Evolutionary conservation across 202 grass and related monocot genomes (phyloP), one percentile per base, ranked within the genome.

Genomic region (Setaria italica): DNA sequence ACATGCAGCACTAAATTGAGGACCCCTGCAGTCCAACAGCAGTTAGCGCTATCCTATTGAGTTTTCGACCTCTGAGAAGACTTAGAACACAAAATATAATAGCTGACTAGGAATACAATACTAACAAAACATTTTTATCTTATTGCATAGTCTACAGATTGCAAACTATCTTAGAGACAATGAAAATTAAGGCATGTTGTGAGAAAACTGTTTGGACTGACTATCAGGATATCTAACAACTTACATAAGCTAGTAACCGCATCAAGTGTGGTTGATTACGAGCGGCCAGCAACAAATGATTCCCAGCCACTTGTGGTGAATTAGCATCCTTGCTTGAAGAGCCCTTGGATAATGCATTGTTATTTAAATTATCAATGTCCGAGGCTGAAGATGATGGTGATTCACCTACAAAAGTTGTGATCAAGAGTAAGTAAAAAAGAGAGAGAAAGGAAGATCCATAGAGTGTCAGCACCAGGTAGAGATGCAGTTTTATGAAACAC

Each of bases 301-400:
- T 90, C 54, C 88, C 94, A 68, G 80, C 87, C 84, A 99, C 87
- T 88, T 94, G 97, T 51, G 97, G 97, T 72, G 93, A 99, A 93
- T 92, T 94, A 72, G 83, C 89, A 97, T 93, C 92, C 88, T 94
- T 97, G 81, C 63, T 88, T 87, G 88, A 89, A 92, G 88, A 71
- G 56, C 65, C 79, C 89, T 98, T 98, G 43, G 88, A 85, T 60
- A 95, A 89, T 60, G 83, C 91, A 86, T 92, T 92, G 63, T 91
- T 92, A 84, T 99, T 97, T 84, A 99, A 94, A 76, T 97, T 99
- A 80, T 99, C 97, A 74, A 97, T 90, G 84, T 99, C 97, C 30
- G 97, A 99, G 7, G 90, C 92, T 87, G 97, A 99, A 85, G 97
- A 99, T 32, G 97, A 97, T 83, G 97, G 94, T 51, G 97, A 99